A percentile compares a stretch with the other conserved stretches of the same genome.
These are phyloP conservation scores for Retiboletus flavoniger DNA, from an alignment of 1,284 basidiomycete species.

Conservation along the genomic window DNA sequence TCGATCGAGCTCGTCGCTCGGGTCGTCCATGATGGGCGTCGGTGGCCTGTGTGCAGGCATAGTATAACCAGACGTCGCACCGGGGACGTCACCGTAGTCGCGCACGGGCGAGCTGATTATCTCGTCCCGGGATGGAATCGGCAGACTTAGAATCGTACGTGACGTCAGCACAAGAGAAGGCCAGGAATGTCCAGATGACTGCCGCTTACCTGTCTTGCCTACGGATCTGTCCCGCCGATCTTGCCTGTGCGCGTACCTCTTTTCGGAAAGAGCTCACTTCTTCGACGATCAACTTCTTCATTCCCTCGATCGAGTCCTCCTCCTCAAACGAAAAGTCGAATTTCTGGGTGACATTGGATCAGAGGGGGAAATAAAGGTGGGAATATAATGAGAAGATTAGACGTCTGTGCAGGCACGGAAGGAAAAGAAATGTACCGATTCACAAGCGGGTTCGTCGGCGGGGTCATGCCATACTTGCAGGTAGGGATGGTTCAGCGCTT, in stretches of 20 bases:
- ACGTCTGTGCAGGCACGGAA: neutral
- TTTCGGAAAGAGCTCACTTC: conserved; percentile 90
- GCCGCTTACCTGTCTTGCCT: conserved; percentile 64
- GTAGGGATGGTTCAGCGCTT: conserved; percentile 95
- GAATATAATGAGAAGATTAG: conserved; percentile 3
- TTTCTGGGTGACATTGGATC: conserved; percentile 47
- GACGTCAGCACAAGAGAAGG: conserved; percentile 4
- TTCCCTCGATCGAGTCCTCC: conserved; percentile 95
- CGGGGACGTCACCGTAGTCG: conserved; percentile 64
- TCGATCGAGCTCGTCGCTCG: conserved; percentile 81
- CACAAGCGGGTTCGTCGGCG: conserved; percentile 84
- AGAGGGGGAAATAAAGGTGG: conserved; percentile 1
- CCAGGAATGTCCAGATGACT: neutral
- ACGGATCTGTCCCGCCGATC: conserved; percentile 64
- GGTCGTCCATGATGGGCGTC: conserved; percentile 76
- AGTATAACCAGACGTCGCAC: conserved; percentile 69
- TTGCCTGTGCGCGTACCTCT: conserved; percentile 79
- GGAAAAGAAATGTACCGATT: conserved; percentile 48
- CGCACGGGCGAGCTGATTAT: conserved; percentile 72
- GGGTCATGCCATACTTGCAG: conserved; percentile 93
- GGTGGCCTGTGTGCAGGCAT: conserved; percentile 44
- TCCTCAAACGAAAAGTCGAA: conserved; percentile 99
- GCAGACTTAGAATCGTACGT: conserved; percentile 43
- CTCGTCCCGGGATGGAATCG: conserved; percentile 76
- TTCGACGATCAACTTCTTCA: conserved; percentile 93